Evolutionary conservation across 371 early-diverging fungal species (phyloP).

Genomic region (Phascolomyces articulosus): DNA sequence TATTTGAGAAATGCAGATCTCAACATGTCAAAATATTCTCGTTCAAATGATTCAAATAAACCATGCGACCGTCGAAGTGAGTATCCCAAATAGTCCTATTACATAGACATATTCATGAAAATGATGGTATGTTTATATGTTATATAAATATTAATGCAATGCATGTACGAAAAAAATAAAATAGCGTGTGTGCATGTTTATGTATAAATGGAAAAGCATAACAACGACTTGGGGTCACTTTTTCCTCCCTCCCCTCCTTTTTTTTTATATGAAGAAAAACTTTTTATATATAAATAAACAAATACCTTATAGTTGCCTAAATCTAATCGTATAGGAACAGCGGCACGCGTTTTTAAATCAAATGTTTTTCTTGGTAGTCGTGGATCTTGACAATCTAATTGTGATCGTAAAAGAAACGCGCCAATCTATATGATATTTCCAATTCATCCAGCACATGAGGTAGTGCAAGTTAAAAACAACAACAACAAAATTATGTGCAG

Average conservation of each 20-base stretch:
- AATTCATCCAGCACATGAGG: too few relatives aligned
- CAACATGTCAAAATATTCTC: conserved; percentile 95
- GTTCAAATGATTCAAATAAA: conserved; percentile 80
- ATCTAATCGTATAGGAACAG: conserved; percentile 85
- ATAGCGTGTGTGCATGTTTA: background rate
- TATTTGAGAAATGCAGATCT: conserved; percentile 88
- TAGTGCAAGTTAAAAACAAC: too few relatives aligned
- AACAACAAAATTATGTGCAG: too few relatives aligned
- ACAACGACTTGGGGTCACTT: too few relatives aligned
- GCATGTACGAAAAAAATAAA: too few relatives aligned
- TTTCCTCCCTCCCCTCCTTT: too few relatives aligned
- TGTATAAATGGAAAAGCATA: too few relatives aligned
- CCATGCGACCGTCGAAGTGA: conserved; percentile 63
- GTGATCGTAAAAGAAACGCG: conserved; percentile 84
- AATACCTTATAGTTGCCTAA: conserved; percentile 71
- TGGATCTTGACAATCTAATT: conserved; percentile 87
- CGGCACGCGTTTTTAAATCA: conserved; percentile 94
- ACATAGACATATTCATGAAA: too few relatives aligned
- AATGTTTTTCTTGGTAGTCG: conserved; percentile 79
- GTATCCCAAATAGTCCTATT: conserved; percentile 61
- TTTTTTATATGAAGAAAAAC: too few relatives aligned
- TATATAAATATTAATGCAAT: too few relatives aligned
- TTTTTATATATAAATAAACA: too few relatives aligned
- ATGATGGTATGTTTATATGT: too few relatives aligned
- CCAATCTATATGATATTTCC: conserved; percentile 30